Conservation (phyloP, 768 basidiomycete species). For the Pleurotus platypus region DNA sequence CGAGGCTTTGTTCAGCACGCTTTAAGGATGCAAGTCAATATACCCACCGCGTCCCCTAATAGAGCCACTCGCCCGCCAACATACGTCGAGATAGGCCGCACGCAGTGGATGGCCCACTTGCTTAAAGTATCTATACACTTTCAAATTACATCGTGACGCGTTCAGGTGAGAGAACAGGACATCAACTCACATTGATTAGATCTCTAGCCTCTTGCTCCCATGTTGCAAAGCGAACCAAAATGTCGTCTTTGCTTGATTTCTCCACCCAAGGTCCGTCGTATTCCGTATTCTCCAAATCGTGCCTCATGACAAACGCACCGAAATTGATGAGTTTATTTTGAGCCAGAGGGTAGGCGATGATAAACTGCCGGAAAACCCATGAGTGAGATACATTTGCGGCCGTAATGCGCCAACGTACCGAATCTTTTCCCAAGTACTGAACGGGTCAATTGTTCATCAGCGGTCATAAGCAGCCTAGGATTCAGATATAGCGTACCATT, state of each 20-base stretch:
- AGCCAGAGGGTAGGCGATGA: conserved; percentile 61
- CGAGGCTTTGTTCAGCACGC: conserved; percentile 18
- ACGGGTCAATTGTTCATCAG: not conserved
- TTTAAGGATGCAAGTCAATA: conserved; percentile 13
- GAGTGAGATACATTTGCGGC: not conserved
- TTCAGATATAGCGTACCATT: conserved; percentile 31
- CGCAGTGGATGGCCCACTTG: conserved; percentile 63
- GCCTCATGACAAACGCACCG: conserved; percentile 49
- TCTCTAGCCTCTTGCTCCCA: conserved; percentile 63
- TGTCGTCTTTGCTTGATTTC: conserved; percentile 39
- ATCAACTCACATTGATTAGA: conserved; percentile 44
- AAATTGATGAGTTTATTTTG: conserved; percentile 59
- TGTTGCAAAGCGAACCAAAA: conserved; percentile 38
- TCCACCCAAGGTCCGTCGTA: conserved; percentile 52
- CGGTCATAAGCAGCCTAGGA: not conserved
- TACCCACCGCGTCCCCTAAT: conserved; percentile 47
- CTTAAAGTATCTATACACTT: conserved; percentile 52
- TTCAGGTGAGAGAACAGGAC: not conserved
- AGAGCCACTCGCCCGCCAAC: conserved; percentile 45
- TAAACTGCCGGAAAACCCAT: conserved; percentile 35
- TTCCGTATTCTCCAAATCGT: conserved; percentile 46
- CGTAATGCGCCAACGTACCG: conserved; percentile 20
- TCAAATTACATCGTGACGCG: conserved; percentile 9
- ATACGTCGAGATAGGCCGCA: conserved; percentile 47
- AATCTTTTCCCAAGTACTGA: conserved; percentile 57